phyloP scores from a whole-genome alignment of 2,329 filamentous ascomycete species.

The Thyridium curvatum region DNA sequence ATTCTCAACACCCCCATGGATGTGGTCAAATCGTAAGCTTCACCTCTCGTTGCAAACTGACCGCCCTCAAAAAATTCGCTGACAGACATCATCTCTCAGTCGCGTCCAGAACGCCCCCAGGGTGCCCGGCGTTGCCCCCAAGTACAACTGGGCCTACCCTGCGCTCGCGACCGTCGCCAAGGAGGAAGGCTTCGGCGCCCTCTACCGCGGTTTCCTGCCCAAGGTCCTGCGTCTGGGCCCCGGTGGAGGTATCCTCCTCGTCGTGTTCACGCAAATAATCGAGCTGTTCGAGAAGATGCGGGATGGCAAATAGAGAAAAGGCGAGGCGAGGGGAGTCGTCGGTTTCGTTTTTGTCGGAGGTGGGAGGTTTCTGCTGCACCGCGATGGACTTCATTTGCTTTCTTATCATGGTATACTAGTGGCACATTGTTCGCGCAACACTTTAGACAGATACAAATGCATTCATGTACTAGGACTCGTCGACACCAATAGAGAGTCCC shows the following conservation, averaged over 20 bases:
- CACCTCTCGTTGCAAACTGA: not conserved
- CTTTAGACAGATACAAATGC: too few species aligned
- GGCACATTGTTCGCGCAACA: too few species aligned
- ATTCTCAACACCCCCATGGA: slow-evolving; percentile 93
- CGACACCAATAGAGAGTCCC: too few species aligned
- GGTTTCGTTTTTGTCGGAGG: too few species aligned
- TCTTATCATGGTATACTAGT: too few species aligned
- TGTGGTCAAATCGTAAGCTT: slow-evolving; percentile 71
- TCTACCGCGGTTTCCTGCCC: slow-evolving; percentile 97
- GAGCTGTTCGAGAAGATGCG: slow-evolving; percentile 77
- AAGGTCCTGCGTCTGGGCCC: slow-evolving; percentile 80
- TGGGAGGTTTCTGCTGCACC: too few species aligned
- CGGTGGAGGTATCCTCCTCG: slow-evolving; percentile 62
- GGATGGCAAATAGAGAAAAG: too few species aligned
- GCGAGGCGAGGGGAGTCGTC: too few species aligned
- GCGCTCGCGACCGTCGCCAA: slow-evolving; percentile 78
- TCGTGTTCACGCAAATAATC: slow-evolving; percentile 82
- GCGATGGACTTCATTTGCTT: too few species aligned
- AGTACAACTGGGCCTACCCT: slow-evolving; percentile 99
- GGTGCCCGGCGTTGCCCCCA: slow-evolving; percentile 72
- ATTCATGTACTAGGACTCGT: too few species aligned
- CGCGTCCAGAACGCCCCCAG: slow-evolving; percentile 92
- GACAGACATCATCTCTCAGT: slow-evolving; percentile 1
- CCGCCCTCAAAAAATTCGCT: slow-evolving; percentile 1
- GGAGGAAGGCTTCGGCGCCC: slow-evolving; percentile 85